Percentiles rank a stretch among this genome's conserved stretches.
phyloP scores from a whole-genome alignment of 2,329 filamentous ascomycete species.

The Madurella fahalii region DNA sequence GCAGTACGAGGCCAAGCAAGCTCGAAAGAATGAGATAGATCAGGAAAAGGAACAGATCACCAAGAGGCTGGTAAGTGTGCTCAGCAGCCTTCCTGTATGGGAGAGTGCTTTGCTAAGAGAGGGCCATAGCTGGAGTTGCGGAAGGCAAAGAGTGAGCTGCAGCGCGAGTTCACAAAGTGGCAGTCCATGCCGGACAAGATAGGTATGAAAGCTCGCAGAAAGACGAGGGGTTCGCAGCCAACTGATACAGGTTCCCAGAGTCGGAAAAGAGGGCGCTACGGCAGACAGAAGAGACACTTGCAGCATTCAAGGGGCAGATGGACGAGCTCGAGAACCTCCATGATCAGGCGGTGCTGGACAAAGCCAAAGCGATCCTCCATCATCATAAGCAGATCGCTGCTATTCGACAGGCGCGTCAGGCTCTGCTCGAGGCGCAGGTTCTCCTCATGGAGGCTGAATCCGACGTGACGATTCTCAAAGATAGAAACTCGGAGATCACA shows the following conservation, averaged over 20 bases:
- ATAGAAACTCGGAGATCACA: constrained; percentile 59
- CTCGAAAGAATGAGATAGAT: constrained; percentile 39
- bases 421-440: constrained; percentile 66
- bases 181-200: constrained; percentile 67
- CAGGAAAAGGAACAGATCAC: constrained; percentile 40
- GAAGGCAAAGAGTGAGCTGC: constrained; percentile 62
- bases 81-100: not conserved
- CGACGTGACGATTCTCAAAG: constrained; percentile 66
- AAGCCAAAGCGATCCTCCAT: constrained; percentile 49
- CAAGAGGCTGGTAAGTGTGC: constrained; percentile 40
- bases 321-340: constrained; percentile 34
- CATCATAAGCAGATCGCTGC: constrained; percentile 57
- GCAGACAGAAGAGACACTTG: constrained; percentile 30
- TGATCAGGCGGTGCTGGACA: constrained; percentile 53
- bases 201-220: constrained; percentile 43
- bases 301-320: constrained; percentile 26
- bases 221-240: not conserved
- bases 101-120: constrained; percentile 13
- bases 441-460: constrained; percentile 76
- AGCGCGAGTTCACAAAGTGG: constrained; percentile 62
- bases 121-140: constrained; percentile 45
- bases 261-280: constrained; percentile 35
- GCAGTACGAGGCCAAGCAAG: constrained; percentile 32
- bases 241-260: constrained; percentile 21
- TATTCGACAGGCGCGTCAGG: constrained; percentile 59